These are phyloP conservation scores for Biscogniauxia marginata DNA, from an alignment of 2,329 filamentous ascomycete genomes.

Conservation along the genomic window DNA sequence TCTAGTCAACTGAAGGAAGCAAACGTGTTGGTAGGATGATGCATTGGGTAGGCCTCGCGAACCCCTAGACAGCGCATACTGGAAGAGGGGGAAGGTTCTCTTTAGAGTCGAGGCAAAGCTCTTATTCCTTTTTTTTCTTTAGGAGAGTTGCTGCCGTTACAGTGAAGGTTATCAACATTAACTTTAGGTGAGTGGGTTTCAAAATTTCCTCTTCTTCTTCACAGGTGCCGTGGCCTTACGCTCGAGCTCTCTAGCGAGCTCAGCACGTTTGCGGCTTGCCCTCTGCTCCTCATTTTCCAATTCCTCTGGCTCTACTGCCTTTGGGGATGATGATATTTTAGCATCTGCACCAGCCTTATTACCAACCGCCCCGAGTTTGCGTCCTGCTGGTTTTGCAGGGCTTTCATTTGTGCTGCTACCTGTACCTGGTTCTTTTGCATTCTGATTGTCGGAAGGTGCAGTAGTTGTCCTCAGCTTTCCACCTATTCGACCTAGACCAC, in stretches of 20 bases:
- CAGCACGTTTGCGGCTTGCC: conserved; percentile 50
- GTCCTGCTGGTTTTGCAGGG: conserved; percentile 13
- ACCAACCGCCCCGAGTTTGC: conserved; percentile 28
- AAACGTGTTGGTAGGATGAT: not conserved
- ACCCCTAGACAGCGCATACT: conserved; percentile 1
- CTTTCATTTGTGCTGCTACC: conserved; percentile 6
- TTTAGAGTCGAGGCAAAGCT: no score
- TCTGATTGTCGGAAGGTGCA: conserved; percentile 5
- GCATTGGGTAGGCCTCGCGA: not conserved
- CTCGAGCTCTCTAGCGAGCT: conserved; percentile 51
- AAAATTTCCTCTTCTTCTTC: conserved; percentile 59
- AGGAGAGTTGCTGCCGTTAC: no score
- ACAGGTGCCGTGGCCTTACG: conserved; percentile 48
- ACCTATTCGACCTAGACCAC: conserved; percentile 24
- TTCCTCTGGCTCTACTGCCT: conserved; percentile 17
- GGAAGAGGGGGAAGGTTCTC: no score
- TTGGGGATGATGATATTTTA: conserved; percentile 15
- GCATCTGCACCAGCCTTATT: conserved; percentile 14
- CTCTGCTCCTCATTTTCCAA: conserved; percentile 33
- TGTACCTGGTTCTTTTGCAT: not conserved
- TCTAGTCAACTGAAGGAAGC: not conserved
- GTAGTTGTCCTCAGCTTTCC: conserved; percentile 18
- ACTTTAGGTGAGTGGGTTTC: no score
- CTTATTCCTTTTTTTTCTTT: no score
- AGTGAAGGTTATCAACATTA: no score